phyloP scores from a whole-genome alignment of 202 grass and related monocot species.

The Carex sylvatica region DNA sequence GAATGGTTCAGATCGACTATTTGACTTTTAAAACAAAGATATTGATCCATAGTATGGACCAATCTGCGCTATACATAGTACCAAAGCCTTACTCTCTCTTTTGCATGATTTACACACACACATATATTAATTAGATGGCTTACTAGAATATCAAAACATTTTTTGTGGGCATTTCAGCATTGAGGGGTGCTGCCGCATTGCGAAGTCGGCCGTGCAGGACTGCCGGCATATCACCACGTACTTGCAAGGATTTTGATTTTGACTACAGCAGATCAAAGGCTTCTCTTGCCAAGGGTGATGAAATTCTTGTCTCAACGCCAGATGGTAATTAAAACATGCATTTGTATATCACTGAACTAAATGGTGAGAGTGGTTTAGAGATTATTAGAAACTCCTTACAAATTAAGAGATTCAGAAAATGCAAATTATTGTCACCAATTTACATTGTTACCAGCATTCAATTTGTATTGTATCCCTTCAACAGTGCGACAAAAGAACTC shows the following conservation, averaged over 20 bases:
- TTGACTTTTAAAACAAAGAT: too few species aligned
- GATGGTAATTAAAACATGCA: constrained; percentile 49
- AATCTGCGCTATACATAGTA: too few species aligned
- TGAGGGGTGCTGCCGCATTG: constrained; percentile 70
- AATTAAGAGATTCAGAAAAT: not conserved
- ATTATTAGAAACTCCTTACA: not conserved
- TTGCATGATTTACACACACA: not conserved
- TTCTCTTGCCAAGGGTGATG: constrained; percentile 86
- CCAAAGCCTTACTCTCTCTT: not conserved
- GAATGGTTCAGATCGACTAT: too few species aligned
- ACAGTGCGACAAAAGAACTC: not conserved
- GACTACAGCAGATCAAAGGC: constrained; percentile 64
- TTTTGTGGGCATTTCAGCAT: constrained; percentile 38
- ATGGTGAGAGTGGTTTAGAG: not conserved
- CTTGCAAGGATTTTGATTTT: constrained; percentile 71
- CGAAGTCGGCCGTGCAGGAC: constrained; percentile 43
- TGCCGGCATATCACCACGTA: not conserved
- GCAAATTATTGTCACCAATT: not conserved
- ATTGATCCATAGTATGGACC: too few species aligned
- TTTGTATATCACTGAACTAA: not conserved
- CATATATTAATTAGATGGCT: not conserved
- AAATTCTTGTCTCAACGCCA: constrained; percentile 76
- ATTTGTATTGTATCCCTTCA: not conserved
- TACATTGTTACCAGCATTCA: not conserved
- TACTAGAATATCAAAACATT: not conserved